Conservation (phyloP, 352 stramenopile species). For the Globisporangium iwayamae region DNA sequence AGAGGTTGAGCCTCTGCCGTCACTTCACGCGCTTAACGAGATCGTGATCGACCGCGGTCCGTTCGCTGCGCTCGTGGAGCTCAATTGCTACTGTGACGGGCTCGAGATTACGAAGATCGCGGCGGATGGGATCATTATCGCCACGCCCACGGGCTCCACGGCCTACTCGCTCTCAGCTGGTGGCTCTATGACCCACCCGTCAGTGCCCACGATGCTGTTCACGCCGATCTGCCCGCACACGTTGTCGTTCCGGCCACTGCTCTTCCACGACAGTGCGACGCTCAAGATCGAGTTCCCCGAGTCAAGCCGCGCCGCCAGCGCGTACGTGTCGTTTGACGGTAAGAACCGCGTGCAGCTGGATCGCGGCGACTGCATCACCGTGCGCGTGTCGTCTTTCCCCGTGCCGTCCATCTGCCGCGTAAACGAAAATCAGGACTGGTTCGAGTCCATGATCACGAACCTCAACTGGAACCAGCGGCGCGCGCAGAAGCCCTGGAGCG, state of each 20-base stretch:
- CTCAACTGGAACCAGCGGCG: conserved; percentile 92
- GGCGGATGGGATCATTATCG: conserved; percentile 98
- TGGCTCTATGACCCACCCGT: conserved; percentile 97
- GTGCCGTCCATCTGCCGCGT: conserved; percentile 83
- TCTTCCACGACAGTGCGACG: conserved; percentile 90
- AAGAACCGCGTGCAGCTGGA: conserved; percentile 88
- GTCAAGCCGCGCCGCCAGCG: conserved; percentile 61
- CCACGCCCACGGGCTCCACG: conserved; percentile 96
- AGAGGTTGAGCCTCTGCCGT: conserved; percentile 41
- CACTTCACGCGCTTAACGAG: conserved; percentile 97
- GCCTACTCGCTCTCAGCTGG: conserved; percentile 98
- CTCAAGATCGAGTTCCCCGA: conserved; percentile 89
- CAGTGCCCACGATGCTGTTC: conserved; percentile 96
- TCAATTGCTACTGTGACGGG: conserved; percentile 97
- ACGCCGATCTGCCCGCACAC: conserved; percentile 99
- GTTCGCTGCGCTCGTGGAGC: conserved; percentile 87
- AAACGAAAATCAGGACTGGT: conserved; percentile 92
- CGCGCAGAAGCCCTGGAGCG: conserved; percentile 71
- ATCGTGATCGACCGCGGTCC: conserved; percentile 96
- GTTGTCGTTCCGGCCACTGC: conserved; percentile 89
- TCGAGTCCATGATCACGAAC: conserved; percentile 90
- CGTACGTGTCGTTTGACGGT: conserved; percentile 91
- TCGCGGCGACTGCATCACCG: conserved; percentile 80
- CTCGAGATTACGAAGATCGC: conserved; percentile 94
- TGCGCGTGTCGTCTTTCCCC: conserved; percentile 86